Evolutionary conservation across 495 filamentous ascomycete species (phyloP).

Genomic region (Polyplosphaeria fusca): DNA sequence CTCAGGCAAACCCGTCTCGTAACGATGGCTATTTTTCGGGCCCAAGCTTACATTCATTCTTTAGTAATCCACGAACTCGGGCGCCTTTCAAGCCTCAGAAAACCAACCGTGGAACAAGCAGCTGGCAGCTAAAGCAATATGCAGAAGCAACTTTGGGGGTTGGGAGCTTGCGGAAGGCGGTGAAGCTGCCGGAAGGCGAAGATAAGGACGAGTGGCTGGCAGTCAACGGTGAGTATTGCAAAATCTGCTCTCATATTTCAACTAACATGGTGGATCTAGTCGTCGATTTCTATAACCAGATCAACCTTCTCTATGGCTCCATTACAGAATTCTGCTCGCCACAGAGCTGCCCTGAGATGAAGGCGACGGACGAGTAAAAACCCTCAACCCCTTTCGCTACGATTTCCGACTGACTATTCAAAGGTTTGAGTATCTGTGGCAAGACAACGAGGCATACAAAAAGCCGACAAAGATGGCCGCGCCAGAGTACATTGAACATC

Average conservation of each 20-base stretch:
- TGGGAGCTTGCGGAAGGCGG: conserved; percentile 91
- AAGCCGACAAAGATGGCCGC: conserved; percentile 97
- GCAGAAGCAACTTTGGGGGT: conserved; percentile 95
- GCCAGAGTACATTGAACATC: conserved; percentile 92
- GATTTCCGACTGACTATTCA: background rate
- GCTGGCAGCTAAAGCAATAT: conserved; percentile 95
- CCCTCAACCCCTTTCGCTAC: background rate
- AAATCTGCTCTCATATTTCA: too few species aligned
- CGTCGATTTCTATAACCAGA: conserved; percentile 99
- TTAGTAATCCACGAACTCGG: conserved; percentile 78
- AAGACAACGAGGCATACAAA: conserved; percentile 89
- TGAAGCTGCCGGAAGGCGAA: conserved; percentile 94
- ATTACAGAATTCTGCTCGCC: conserved; percentile 99
- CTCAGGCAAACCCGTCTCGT: background rate
- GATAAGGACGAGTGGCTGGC: conserved; percentile 97
- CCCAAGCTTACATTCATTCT: conserved; percentile 42
- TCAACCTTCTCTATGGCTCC: conserved; percentile 96
- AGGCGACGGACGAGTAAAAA: conserved; percentile 91
- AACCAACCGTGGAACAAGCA: conserved; percentile 81
- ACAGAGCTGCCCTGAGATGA: conserved; percentile 96
- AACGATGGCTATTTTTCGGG: conserved; percentile 17
- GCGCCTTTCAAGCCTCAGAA: conserved; percentile 89
- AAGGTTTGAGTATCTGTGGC: conserved; percentile 98
- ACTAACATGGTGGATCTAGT: too few species aligned
- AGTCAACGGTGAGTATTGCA: conserved; percentile 81